Percentiles rank a stretch among this genome's conserved stretches.
phyloP scores from a whole-genome alignment of 306 rosid genomes.

The Quercus dentata region DNA sequence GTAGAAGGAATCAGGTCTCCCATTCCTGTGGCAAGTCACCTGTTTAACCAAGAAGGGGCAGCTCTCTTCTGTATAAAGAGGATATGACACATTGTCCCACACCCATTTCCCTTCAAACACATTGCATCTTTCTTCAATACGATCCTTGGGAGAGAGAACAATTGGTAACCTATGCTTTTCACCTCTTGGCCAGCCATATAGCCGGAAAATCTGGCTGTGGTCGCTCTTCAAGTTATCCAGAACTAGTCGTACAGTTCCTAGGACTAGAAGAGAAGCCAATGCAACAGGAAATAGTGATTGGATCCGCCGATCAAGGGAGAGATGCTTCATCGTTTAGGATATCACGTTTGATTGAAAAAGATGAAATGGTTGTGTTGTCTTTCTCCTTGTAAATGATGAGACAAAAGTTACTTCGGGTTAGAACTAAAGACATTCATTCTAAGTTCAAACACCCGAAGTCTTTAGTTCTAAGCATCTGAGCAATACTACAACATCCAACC shows the following conservation, averaged over 20 bases:
- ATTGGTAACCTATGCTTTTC: constrained; percentile 32
- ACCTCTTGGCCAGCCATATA: constrained; percentile 27
- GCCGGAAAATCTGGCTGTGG: constrained; percentile 34
- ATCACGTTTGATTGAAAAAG: background rate
- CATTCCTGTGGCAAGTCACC: constrained; percentile 80
- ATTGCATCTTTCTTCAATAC: constrained; percentile 53
- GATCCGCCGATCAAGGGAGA: constrained; percentile 44
- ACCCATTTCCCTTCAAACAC: constrained; percentile 83
- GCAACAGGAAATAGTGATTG: constrained; percentile 53
- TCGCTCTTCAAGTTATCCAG: constrained; percentile 58
- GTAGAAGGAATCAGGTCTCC: constrained; percentile 79
- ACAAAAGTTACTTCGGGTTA: background rate
- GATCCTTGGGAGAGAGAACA: constrained; percentile 50
- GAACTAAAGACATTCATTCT: no score
- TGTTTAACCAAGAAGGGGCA: constrained; percentile 90
- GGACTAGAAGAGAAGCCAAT: constrained; percentile 55
- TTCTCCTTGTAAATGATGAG: background rate
- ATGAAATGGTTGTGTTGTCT: background rate
- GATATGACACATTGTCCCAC: constrained; percentile 80
- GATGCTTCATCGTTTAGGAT: constrained; percentile 36
- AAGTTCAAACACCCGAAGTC: background rate
- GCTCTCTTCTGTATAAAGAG: constrained; percentile 66
- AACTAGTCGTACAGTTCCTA: constrained; percentile 55
- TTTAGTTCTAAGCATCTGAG: constrained; percentile 46
- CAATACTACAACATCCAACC: constrained; percentile 45